Conservation (phyloP, 768 basidiomycete genomes). For the Psilocybe sp. region DNA sequence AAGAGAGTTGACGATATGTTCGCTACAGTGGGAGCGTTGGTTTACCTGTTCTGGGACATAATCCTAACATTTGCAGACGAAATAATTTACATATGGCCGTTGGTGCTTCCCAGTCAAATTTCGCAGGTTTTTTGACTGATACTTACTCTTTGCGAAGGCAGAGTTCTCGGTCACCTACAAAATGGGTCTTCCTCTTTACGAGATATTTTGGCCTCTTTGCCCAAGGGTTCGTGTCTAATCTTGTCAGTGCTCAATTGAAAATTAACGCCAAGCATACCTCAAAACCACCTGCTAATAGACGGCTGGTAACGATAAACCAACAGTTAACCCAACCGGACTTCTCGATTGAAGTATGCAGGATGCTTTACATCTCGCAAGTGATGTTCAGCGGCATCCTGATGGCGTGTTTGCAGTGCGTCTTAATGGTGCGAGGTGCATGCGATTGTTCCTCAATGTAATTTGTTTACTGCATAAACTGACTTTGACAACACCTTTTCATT, state of each 20-base stretch:
- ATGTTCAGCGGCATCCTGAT: constrained; percentile 15
- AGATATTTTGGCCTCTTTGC: constrained; percentile 18
- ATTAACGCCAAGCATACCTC: background rate
- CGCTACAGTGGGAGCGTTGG: constrained; percentile 14
- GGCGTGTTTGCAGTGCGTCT: constrained; percentile 16
- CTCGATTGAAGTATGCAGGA: constrained; percentile 11
- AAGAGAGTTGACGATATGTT: background rate
- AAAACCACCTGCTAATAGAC: constrained; percentile 5
- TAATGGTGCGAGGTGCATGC: constrained; percentile 16
- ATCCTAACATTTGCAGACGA: constrained; percentile 17
- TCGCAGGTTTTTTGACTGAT: background rate
- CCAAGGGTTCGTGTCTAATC: constrained; percentile 11
- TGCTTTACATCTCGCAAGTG: constrained; percentile 17
- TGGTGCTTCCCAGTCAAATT: background rate
- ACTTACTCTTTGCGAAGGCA: constrained; percentile 5
- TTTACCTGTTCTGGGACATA: constrained; percentile 18
- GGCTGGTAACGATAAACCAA: constrained; percentile 13
- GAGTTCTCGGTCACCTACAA: constrained; percentile 14
- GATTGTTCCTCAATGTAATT: no score
- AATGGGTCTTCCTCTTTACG: constrained; percentile 21
- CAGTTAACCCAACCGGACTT: constrained; percentile 5
- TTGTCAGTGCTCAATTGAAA: background rate
- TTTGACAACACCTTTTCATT: background rate
- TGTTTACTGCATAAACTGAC: background rate
- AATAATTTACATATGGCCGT: constrained; percentile 19